Conservation (phyloP, 1,284 basidiomycete species). For the Boletus sp. region DNA sequence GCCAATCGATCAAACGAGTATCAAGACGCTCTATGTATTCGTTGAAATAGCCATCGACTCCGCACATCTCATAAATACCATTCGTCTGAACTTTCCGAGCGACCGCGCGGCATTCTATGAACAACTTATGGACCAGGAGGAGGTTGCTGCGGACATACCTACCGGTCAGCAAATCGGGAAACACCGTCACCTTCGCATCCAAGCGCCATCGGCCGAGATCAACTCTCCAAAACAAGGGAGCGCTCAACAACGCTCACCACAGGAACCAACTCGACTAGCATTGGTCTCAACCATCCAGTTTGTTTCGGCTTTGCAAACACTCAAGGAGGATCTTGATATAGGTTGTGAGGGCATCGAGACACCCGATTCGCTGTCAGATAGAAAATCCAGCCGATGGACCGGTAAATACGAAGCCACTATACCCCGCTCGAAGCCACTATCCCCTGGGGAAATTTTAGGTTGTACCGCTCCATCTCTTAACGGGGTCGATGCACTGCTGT, state of each 20-base stretch:
- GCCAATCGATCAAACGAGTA: constrained; percentile 91
- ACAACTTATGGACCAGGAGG: constrained; percentile 59
- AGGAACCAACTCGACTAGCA: constrained; percentile 71
- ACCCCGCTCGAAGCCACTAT: constrained; percentile 92
- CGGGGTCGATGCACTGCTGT: constrained; percentile 89
- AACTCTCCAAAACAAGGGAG: constrained; percentile 8
- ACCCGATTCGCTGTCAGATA: constrained; percentile 7
- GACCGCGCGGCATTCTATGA: constrained; percentile 65
- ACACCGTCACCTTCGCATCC: constrained; percentile 59
- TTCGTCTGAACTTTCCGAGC: constrained; percentile 90
- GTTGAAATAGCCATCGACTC: constrained; percentile 97
- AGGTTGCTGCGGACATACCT: constrained; percentile 49
- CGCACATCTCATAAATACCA: constrained; percentile 77
- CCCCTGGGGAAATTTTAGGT: constrained; percentile 95
- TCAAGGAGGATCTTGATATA: constrained; percentile 76
- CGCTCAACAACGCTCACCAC: not conserved
- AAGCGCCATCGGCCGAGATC: constrained; percentile 40
- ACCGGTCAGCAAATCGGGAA: constrained; percentile 57
- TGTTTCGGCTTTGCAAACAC: constrained; percentile 83
- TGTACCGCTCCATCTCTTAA: constrained; percentile 90
- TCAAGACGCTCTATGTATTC: constrained; percentile 98
- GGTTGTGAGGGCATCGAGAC: constrained; percentile 35
- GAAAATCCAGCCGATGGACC: constrained; percentile 47
- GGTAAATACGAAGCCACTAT: constrained; percentile 81
- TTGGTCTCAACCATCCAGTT: constrained; percentile 97